These are phyloP conservation scores for Cynanchum wilfordii DNA, from an alignment of 257 asterid genomes.

Conservation along the genomic window DNA sequence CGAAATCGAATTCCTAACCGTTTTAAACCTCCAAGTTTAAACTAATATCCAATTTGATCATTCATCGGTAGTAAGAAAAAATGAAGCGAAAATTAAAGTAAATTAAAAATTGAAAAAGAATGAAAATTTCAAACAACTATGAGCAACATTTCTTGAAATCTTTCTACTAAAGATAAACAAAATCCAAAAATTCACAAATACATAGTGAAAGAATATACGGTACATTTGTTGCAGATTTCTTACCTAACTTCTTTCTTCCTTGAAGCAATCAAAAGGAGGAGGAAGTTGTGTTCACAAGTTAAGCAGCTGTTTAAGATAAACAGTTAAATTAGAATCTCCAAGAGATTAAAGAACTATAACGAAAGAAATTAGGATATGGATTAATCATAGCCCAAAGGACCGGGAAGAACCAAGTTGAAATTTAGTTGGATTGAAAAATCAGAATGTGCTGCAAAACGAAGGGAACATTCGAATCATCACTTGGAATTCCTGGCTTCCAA, in stretches of 20 bases:
- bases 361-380: no score
- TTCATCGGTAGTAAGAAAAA: neutral
- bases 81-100: neutral
- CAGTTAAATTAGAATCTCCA: neutral
- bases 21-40: no score
- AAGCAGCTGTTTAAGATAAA: conserved; percentile 2
- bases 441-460: conserved; percentile 18
- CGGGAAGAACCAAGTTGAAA: neutral
- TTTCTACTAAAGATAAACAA: neutral
- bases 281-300: conserved; percentile 14
- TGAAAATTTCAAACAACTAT: neutral
- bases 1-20: no score
- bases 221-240: neutral
- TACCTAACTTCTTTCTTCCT: conserved; percentile 14
- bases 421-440: neutral
- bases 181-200: neutral
- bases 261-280: conserved; percentile 8
- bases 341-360: neutral
- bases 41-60: neutral
- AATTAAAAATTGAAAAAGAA: neutral
- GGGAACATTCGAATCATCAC: conserved; percentile 20
- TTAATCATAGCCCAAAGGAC: neutral
- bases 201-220: neutral
- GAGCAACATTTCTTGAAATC: neutral
- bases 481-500: conserved; percentile 2